Percentiles rank a stretch among this genome's conserved stretches.
These are phyloP conservation scores for Jacaranda copaia DNA, from an alignment of 257 asterid genomes.

Conservation along the genomic window DNA sequence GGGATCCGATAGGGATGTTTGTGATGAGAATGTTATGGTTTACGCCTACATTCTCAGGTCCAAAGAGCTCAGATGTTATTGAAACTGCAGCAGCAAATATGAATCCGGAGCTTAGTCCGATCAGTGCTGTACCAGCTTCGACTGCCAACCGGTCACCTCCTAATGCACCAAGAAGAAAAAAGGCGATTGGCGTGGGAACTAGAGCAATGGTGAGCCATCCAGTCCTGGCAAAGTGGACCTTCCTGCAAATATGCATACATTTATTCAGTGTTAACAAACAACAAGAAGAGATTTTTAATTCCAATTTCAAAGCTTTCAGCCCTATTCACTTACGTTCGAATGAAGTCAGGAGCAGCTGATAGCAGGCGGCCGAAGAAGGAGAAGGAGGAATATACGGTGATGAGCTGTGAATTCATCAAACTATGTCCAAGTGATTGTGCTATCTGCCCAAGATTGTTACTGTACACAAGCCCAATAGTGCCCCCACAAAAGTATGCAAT, in stretches of 20 bases:
- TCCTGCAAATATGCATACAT: constrained; percentile 53
- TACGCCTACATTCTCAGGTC: constrained; percentile 75
- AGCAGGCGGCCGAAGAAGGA: constrained; percentile 97
- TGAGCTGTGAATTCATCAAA: constrained; percentile 60
- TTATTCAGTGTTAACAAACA: background rate
- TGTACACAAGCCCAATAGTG: constrained; percentile 86
- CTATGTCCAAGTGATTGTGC: constrained; percentile 83
- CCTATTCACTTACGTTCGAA: constrained; percentile 61
- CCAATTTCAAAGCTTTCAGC: too few species aligned
- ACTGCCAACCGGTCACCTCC: constrained; percentile 54
- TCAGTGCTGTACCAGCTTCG: constrained; percentile 73
- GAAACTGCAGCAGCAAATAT: constrained; percentile 91
- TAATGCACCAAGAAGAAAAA: constrained; percentile 55
- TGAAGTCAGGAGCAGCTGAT: constrained; percentile 83
- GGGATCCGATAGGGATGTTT: constrained; percentile 89
- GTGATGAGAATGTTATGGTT: constrained; percentile 94
- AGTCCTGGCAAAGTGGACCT: constrained; percentile 71
- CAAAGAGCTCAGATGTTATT: constrained; percentile 90
- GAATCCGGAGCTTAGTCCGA: constrained; percentile 95
- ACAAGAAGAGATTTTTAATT: background rate
- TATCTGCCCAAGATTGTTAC: constrained; percentile 92
- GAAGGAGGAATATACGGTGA: constrained; percentile 78
- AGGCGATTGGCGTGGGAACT: constrained; percentile 75
- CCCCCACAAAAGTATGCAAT: constrained; percentile 85
- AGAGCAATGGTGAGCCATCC: constrained; percentile 89